phyloP scores from a whole-genome alignment of 2,329 filamentous ascomycete genomes.

The Aspergillus viridinutans region DNA sequence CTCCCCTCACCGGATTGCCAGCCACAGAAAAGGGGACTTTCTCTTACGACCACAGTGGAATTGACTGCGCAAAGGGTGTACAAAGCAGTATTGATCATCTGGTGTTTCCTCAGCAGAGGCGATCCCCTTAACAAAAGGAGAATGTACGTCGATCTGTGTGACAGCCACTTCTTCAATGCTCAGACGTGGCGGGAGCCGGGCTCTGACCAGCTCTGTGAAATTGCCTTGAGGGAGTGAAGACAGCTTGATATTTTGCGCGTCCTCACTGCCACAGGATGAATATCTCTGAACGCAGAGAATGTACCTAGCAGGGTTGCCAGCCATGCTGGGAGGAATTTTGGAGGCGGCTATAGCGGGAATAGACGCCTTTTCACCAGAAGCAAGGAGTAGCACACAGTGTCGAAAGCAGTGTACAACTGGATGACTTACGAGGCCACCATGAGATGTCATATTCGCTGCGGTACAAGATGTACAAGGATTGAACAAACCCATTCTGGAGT shows the following conservation, averaged over 20 bases:
- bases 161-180: background rate
- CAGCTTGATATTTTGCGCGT: background rate
- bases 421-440: no score
- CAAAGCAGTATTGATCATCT: background rate
- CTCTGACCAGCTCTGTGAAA: background rate
- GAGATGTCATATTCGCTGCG: no score
- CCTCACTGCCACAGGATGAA: background rate
- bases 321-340: no score
- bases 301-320: no score
- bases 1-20: background rate
- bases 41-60: background rate
- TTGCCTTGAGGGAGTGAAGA: no score
- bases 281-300: no score
- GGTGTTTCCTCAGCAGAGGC: background rate
- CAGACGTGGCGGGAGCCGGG: background rate
- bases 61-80: background rate
- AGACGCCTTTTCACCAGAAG: no score
- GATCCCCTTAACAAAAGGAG: background rate
- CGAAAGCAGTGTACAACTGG: no score
- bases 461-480: background rate
- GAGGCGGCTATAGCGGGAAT: no score
- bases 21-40: background rate
- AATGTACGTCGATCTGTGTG: background rate
- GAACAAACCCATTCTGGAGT: background rate
- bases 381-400: no score